These are phyloP conservation scores for Hordeum pubiflorum DNA, from an alignment of 202 grass and related monocot genomes.

Conservation along the genomic window DNA sequence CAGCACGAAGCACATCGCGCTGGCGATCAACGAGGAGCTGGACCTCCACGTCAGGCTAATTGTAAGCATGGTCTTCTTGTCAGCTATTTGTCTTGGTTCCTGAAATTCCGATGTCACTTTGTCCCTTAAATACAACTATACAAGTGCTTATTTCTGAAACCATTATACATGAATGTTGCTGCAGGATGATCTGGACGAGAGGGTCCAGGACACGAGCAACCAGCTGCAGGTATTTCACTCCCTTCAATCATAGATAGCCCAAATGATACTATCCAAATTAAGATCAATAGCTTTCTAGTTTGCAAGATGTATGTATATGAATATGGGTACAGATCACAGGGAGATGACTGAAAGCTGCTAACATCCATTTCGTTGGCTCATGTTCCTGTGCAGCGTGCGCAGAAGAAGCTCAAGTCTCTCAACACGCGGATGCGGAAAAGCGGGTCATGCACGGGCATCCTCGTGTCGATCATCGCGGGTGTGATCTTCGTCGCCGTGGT, in stretches of 20 bases:
- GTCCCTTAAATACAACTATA: not conserved
- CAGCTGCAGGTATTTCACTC: conserved; percentile 3
- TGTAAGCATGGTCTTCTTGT: not conserved
- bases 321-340: no score
- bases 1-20: conserved; percentile 72
- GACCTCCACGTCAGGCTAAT: conserved; percentile 3
- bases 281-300: not conserved
- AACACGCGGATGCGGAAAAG: conserved; percentile 34
- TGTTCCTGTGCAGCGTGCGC: conserved; percentile 34
- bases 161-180: conserved; percentile 1
- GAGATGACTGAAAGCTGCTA: no score
- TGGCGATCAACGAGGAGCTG: conserved; percentile 63
- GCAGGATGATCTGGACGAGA: conserved; percentile 58
- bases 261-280: not conserved
- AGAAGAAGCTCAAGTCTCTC: conserved; percentile 39
- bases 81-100: not conserved
- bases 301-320: no score
- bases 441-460: conserved; percentile 38
- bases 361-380: not conserved
- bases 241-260: not conserved
- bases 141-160: conserved; percentile 5
- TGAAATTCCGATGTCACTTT: not conserved
- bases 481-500: conserved; percentile 30
- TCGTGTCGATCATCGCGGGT: conserved; percentile 31
- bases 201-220: conserved; percentile 36